These are phyloP conservation scores for Malus hybrid DNA, from an alignment of 331 rosid species.

Conservation along the genomic window DNA sequence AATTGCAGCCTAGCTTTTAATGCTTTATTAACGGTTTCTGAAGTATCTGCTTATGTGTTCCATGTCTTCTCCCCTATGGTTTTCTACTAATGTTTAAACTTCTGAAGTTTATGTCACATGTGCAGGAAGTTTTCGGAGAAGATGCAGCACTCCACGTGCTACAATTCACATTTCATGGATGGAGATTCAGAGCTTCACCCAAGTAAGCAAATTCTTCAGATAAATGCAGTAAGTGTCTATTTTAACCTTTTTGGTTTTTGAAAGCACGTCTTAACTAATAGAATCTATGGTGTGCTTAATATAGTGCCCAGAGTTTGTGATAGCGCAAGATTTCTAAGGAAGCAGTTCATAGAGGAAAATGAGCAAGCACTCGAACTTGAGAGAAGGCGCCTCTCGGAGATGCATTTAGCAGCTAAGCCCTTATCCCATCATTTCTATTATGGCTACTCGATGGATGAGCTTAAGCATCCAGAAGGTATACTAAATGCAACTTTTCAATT, in stretches of 20 bases:
- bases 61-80: neutral
- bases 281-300: neutral
- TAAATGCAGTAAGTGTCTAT: neutral
- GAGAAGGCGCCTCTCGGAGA: constrained; percentile 17
- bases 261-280: neutral
- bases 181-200: constrained; percentile 28
- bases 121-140: constrained; percentile 33
- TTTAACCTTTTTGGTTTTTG: too few species aligned
- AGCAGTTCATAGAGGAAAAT: constrained; percentile 24
- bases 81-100: neutral
- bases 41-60: neutral
- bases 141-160: constrained; percentile 10
- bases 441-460: constrained; percentile 22
- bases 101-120: neutral
- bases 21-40: too few species aligned
- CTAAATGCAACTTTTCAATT: neutral
- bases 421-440: constrained; percentile 16
- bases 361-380: constrained; percentile 30
- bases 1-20: neutral
- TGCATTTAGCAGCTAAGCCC: constrained; percentile 16
- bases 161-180: constrained; percentile 23
- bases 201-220: constrained; percentile 16
- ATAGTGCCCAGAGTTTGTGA: constrained; percentile 24
- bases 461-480: constrained; percentile 27
- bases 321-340: constrained; percentile 22